Evolutionary conservation across 257 asterid species (phyloP).

Genomic region (Ajuga chamaepitys): DNA sequence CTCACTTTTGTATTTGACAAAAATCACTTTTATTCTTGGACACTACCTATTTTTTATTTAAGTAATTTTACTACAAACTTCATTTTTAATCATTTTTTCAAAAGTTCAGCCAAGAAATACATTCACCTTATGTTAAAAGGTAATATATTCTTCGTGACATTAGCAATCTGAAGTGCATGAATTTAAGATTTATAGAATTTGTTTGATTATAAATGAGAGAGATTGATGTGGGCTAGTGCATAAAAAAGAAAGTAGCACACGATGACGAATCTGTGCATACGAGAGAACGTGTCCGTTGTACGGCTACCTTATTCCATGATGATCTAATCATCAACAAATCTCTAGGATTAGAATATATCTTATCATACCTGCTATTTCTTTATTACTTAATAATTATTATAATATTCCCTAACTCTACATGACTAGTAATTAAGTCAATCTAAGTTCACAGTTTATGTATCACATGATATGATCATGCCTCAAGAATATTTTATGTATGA

Average conservation of each 20-base stretch:
- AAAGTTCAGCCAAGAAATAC: too few species aligned
- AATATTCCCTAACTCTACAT: conserved; percentile 1
- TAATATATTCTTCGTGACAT: too few species aligned
- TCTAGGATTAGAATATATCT: conserved; percentile 11
- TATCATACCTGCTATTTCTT: background rate
- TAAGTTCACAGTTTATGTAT: conserved; percentile 1
- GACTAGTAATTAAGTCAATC: background rate
- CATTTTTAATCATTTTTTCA: too few species aligned
- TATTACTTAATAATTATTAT: background rate
- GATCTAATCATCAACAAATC: conserved; percentile 9
- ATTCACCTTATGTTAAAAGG: too few species aligned
- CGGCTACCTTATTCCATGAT: conserved; percentile 9
- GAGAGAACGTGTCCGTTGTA: conserved; percentile 36
- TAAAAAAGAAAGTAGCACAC: conserved; percentile 17
- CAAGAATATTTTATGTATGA: background rate
- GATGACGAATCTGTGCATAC: conserved; percentile 68
- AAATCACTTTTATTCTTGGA: too few species aligned
- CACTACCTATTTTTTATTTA: too few species aligned
- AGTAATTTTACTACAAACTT: too few species aligned
- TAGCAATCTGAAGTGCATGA: too few species aligned
- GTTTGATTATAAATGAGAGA: too few species aligned
- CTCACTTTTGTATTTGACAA: too few species aligned
- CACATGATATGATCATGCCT: background rate
- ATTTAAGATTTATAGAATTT: too few species aligned
- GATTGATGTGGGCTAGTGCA: conserved; percentile 23